phyloP scores from a whole-genome alignment of 371 early-diverging fungal genomes.

The Mortierella sp. region DNA sequence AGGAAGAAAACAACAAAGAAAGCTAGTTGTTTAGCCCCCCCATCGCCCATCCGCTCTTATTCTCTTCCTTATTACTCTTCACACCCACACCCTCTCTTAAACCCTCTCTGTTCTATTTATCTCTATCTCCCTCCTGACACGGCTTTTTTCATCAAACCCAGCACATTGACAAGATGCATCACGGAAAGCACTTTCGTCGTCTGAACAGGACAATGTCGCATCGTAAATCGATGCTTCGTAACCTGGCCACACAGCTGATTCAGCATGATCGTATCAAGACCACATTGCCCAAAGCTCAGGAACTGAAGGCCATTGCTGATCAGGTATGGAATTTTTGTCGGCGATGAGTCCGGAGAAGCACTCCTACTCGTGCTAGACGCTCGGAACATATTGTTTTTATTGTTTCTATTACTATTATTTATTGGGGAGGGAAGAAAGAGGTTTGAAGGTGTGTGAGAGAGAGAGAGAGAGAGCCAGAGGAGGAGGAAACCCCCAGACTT shows the following conservation, averaged over 20 bases:
- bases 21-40: too few relatives aligned
- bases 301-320: constrained; percentile 87
- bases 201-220: constrained; percentile 80
- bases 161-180: constrained; percentile 67
- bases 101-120: background rate
- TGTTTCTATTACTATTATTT: background rate
- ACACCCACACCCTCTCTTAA: background rate
- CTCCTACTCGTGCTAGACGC: too few relatives aligned
- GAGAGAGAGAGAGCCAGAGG: too few relatives aligned
- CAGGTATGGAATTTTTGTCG: constrained; percentile 57
- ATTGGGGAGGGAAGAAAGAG: background rate
- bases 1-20: too few relatives aligned
- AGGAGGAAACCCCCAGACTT: too few relatives aligned
- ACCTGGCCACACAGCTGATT: constrained; percentile 88
- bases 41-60: too few relatives aligned
- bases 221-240: constrained; percentile 85
- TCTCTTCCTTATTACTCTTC: too few relatives aligned
- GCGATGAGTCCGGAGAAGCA: background rate
- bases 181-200: constrained; percentile 75
- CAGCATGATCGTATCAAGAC: constrained; percentile 93
- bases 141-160: constrained; percentile 1
- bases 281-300: constrained; percentile 94
- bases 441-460: too few relatives aligned
- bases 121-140: background rate
- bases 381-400: too few relatives aligned